phyloP scores from a whole-genome alignment of 2,329 filamentous ascomycete genomes.

The Scedosporium aurantiacum region DNA sequence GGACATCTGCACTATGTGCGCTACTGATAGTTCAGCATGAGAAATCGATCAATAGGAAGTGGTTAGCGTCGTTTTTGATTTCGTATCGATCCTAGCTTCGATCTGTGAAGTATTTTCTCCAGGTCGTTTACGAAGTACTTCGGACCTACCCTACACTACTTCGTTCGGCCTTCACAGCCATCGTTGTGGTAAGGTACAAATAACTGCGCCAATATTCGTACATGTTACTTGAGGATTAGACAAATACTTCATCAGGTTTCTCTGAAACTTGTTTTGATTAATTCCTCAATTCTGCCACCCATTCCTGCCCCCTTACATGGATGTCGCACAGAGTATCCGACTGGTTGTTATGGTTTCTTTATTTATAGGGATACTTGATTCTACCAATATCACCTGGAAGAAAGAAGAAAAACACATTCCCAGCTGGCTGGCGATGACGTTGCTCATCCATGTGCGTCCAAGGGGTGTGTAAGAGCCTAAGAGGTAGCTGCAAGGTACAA shows the following conservation, averaged over 20 bases:
- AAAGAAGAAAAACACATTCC: neutral
- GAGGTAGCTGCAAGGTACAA: neutral
- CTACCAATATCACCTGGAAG: neutral
- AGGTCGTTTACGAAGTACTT: too few relatives aligned
- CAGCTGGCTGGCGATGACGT: neutral
- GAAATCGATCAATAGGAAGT: too few relatives aligned
- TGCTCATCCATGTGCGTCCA: neutral
- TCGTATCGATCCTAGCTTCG: too few relatives aligned
- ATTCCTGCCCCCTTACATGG: neutral
- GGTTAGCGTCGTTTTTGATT: too few relatives aligned
- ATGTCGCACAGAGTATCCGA: neutral
- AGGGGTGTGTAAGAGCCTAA: neutral
- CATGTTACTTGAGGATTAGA: too few relatives aligned
- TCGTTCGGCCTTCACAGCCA: neutral
- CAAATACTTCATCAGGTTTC: neutral
- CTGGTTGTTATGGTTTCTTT: neutral
- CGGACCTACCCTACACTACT: too few relatives aligned
- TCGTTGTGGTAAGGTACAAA: neutral
- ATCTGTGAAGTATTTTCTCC: too few relatives aligned
- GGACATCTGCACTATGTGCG: neutral
- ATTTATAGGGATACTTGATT: neutral
- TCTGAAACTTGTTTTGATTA: neutral
- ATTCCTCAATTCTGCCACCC: neutral
- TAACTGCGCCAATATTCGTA: neutral
- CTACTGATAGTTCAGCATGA: too few relatives aligned